Percentiles rank a stretch among this genome's conserved stretches.
These are phyloP conservation scores for Colletotrichum navitas DNA, from an alignment of 2,329 filamentous ascomycete species.

Conservation along the genomic window DNA sequence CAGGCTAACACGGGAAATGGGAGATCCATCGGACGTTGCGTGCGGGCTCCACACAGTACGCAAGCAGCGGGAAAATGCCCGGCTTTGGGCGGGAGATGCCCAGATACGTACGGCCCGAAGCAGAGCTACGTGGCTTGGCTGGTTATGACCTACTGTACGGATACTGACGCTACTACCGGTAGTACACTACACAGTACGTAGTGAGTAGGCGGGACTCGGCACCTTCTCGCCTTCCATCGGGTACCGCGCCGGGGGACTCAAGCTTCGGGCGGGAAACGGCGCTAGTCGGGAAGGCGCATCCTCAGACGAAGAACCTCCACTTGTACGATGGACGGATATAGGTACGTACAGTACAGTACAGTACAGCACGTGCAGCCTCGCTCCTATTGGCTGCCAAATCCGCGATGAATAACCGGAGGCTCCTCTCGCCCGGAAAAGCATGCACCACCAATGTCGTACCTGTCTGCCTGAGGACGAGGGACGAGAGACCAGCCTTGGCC, in stretches of 20 bases:
- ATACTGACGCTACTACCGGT: too few relatives aligned
- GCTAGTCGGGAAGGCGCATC: constrained; percentile 16
- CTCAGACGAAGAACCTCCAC: constrained; percentile 22
- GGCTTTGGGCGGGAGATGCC: constrained; percentile 2
- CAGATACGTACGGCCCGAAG: constrained; percentile 16
- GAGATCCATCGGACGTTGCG: constrained; percentile 20
- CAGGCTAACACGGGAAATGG: constrained; percentile 25
- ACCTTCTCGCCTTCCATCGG: constrained; percentile 29
- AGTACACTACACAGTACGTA: too few relatives aligned
- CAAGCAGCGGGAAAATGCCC: neutral
- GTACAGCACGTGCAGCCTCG: neutral
- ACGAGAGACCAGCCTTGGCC: neutral
- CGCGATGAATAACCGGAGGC: neutral
- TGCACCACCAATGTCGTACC: neutral
- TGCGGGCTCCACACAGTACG: constrained; percentile 11
- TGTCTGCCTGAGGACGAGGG: too few relatives aligned
- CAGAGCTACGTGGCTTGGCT: neutral
- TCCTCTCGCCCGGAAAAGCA: too few relatives aligned
- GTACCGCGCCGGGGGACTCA: constrained; percentile 38
- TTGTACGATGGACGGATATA: too few relatives aligned
- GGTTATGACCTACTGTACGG: neutral
- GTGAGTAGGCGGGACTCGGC: constrained; percentile 12
- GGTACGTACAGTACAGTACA: too few relatives aligned
- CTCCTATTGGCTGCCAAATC: neutral
- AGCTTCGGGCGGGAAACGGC: constrained; percentile 41